Base-by-base conservation (phyloP, 129 eudicot species). In the Oenanthe sinensis region DNA sequence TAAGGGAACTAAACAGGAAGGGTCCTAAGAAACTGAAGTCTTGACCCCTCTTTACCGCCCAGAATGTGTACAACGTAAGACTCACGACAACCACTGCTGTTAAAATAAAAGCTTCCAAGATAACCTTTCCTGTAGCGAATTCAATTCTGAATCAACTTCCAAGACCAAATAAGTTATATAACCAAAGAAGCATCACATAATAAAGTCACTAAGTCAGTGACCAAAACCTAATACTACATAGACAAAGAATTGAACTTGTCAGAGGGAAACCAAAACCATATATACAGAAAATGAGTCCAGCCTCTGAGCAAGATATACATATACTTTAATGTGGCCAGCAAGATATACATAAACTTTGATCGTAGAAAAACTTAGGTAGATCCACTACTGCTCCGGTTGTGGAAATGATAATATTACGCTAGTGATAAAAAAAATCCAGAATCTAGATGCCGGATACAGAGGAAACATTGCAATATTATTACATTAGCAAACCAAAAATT, bases 11-110 rank as follows among this genome's bases (percentile, higher is more conserved):
- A 71, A 71, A 71, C 49, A 71, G 45, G 75, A 71, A 42, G 26
- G 75, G 36, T 40, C 75, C 75, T 71, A 71, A n/a, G 75, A 71
- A 71, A 71, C 40, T 71, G 75, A 71, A 71, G 75, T 71, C 75
- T 1, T 71, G 46, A 44, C 75, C 75, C 26, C 75, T 71, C 24
- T 5, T 42, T 71, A 44, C 50, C 14, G 50, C 75, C 75, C 36
- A 71, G 47, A 40, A 71, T 8, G 75, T 71, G 50, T 71, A 71
- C 75, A 71, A 71, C 8, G 75, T 71, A 71, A 71, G 75, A 42
- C 75, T 44, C 75, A 40, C 75, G 14, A 71, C 75, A 43, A 71
- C 75, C 49, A 71, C 75, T 6, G 50, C 26, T n/a, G 50, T 71
- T 71, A 71, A 71, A 40, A 71, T 71, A 40, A 71, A 49, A 71